These are phyloP conservation scores for Scytalidium sp. DNA, from an alignment of 2,329 filamentous ascomycete species.

Conservation along the genomic window DNA sequence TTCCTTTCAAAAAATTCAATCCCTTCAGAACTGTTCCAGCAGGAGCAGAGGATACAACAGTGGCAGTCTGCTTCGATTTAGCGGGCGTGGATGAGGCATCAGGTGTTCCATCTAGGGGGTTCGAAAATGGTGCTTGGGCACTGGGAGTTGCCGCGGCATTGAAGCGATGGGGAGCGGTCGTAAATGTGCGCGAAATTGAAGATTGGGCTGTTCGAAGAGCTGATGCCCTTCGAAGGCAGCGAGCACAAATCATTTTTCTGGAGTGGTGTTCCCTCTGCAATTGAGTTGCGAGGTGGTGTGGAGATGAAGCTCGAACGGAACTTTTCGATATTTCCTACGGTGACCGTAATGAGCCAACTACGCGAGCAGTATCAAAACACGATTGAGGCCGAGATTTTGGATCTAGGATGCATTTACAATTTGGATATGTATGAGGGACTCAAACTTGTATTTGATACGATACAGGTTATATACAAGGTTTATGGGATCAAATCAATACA, in stretches of 20 bases:
- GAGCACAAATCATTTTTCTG: conserved; percentile 33
- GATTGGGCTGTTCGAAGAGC: conserved; percentile 6
- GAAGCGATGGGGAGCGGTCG: conserved; percentile 12
- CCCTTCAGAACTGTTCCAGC: conserved; percentile 70
- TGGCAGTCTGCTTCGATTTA: conserved; percentile 23
- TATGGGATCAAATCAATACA: not conserved
- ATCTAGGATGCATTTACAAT: not conserved
- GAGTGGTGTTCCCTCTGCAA: too few relatives aligned
- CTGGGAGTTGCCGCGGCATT: conserved; percentile 21
- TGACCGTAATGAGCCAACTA: conserved; percentile 5
- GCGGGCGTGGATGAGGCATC: not conserved
- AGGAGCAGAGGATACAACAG: conserved; percentile 38
- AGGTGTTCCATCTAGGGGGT: conserved; percentile 19
- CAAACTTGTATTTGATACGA: conserved; percentile 7
- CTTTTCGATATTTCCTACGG: conserved; percentile 15
- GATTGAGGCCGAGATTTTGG: not conserved
- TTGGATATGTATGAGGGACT: not conserved
- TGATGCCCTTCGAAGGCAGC: conserved; percentile 47
- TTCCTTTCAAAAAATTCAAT: conserved; percentile 74
- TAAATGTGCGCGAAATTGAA: conserved; percentile 10
- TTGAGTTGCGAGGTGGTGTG: conserved; percentile 9
- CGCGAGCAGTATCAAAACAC: conserved; percentile 20
- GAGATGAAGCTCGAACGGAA: not conserved
- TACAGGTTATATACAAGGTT: not conserved
- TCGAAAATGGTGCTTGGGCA: conserved; percentile 28